Percentiles rank a stretch among this genome's conserved stretches.
phyloP scores from a whole-genome alignment of 306 rosid genomes.

The Gleditsia sinensis region DNA sequence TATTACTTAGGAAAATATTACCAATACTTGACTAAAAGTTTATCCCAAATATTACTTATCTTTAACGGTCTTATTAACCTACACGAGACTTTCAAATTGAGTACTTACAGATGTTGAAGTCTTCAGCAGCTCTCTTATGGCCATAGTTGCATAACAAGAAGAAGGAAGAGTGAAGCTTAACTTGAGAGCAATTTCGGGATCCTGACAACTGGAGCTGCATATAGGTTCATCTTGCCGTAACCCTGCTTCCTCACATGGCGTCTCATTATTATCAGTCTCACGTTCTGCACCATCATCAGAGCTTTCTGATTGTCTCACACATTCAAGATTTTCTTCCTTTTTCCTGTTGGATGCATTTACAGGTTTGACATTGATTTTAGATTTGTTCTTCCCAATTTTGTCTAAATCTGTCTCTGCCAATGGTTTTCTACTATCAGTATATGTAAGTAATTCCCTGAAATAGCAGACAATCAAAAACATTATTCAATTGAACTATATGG shows the following conservation, averaged over 20 bases:
- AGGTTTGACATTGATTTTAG: conserved; percentile 27
- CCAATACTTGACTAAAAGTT: not conserved
- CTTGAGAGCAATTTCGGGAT: conserved; percentile 77
- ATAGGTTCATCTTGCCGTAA: conserved; percentile 40
- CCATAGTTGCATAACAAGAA: conserved; percentile 97
- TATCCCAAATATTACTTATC: conserved; percentile 1
- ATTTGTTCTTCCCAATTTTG: conserved; percentile 52
- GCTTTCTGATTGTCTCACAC: conserved; percentile 41
- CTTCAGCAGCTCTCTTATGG: conserved; percentile 94
- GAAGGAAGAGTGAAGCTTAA: conserved; percentile 86
- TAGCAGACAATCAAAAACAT: conserved; percentile 27
- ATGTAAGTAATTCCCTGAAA: conserved; percentile 78
- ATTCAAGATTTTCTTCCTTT: conserved; percentile 40
- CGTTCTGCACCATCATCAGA: conserved; percentile 38
- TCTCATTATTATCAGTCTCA: conserved; percentile 38
- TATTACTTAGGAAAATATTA: not conserved
- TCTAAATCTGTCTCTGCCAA: conserved; percentile 87
- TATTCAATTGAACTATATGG: conserved; percentile 18
- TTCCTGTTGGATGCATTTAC: conserved; percentile 39
- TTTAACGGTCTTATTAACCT: not conserved
- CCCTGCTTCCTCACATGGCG: conserved; percentile 33
- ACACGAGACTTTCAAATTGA: conserved; percentile 6
- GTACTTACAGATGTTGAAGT: conserved; percentile 90
- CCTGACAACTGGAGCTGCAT: conserved; percentile 46
- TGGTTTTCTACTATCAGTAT: conserved; percentile 62